These are phyloP conservation scores for Aspergillus glaucus DNA, from an alignment of 2,329 filamentous ascomycete genomes.

Conservation along the genomic window DNA sequence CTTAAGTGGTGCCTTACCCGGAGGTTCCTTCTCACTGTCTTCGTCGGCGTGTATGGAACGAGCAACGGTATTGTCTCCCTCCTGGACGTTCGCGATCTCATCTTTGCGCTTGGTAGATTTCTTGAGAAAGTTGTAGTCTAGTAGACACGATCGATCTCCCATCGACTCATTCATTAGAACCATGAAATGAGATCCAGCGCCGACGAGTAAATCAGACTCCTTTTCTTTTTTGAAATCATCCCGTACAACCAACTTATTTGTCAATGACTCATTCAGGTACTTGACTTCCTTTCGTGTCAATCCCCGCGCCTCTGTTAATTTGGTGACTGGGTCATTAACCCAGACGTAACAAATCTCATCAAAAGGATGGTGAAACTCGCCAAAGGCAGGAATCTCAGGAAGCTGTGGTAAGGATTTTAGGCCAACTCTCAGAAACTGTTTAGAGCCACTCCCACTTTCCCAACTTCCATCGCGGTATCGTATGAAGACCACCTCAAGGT, in stretches of 20 bases:
- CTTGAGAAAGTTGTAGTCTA: too few species aligned
- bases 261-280: constrained; percentile 2
- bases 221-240: not conserved
- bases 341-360: constrained; percentile 8
- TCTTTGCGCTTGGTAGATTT: too few species aligned
- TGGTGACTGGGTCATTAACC: not conserved
- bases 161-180: too few species aligned
- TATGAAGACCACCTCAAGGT: not conserved
- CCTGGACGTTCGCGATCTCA: too few species aligned
- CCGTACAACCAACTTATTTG: constrained; percentile 2
- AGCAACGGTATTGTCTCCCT: too few species aligned
- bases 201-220: too few species aligned
- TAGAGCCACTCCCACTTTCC: not conserved
- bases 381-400: not conserved
- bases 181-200: too few species aligned
- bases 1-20: constrained; percentile 18
- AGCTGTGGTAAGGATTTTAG: not conserved
- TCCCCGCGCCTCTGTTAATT: not conserved
- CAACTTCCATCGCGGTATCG: not conserved
- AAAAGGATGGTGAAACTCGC: constrained; percentile 9
- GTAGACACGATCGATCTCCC: too few species aligned
- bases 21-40: too few species aligned
- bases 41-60: too few species aligned
- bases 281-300: constrained; percentile 3
- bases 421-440: not conserved